Percentiles rank a stretch among this genome's conserved stretches.
Evolutionary conservation across 192 early-diverging fungal species (phyloP).

Genomic region (Cladochytrium replicatum): DNA sequence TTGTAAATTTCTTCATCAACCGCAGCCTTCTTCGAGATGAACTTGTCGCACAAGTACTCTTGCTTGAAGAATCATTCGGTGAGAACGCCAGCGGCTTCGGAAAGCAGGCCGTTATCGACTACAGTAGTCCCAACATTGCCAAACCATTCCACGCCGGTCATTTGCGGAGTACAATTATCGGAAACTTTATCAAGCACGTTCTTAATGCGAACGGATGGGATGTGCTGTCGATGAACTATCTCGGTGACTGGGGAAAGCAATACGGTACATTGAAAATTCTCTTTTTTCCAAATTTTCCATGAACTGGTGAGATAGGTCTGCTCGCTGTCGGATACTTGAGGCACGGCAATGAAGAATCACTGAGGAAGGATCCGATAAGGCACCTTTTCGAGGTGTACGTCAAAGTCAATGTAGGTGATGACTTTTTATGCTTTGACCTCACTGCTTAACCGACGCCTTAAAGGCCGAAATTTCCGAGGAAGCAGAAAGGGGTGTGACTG

Average conservation of each 20-base stretch:
- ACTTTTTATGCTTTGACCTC: too few relatives aligned
- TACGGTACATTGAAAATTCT: constrained; percentile 67
- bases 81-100: constrained; percentile 16
- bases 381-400: constrained; percentile 93
- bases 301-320: constrained; percentile 44
- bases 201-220: constrained; percentile 80
- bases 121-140: constrained; percentile 93
- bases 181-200: constrained; percentile 78
- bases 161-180: constrained; percentile 95
- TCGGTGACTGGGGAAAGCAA: constrained; percentile 99
- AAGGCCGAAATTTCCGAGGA: too few relatives aligned
- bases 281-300: constrained; percentile 6
- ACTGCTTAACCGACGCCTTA: too few relatives aligned
- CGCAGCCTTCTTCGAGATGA: constrained; percentile 2
- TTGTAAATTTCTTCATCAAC: constrained; percentile 25
- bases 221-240: constrained; percentile 90
- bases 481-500: too few relatives aligned
- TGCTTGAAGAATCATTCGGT: constrained; percentile 8
- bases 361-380: constrained; percentile 72
- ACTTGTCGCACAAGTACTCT: constrained; percentile 9
- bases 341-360: constrained; percentile 69
- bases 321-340: constrained; percentile 81
- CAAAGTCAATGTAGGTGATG: constrained; percentile 54
- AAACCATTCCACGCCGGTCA: constrained; percentile 98
- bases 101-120: constrained; percentile 74